A percentile compares a stretch with the other conserved stretches of the same genome.
These are phyloP conservation scores for Chaetomiaceae sp. DNA, from an alignment of 2,329 filamentous ascomycete genomes.

Conservation along the genomic window DNA sequence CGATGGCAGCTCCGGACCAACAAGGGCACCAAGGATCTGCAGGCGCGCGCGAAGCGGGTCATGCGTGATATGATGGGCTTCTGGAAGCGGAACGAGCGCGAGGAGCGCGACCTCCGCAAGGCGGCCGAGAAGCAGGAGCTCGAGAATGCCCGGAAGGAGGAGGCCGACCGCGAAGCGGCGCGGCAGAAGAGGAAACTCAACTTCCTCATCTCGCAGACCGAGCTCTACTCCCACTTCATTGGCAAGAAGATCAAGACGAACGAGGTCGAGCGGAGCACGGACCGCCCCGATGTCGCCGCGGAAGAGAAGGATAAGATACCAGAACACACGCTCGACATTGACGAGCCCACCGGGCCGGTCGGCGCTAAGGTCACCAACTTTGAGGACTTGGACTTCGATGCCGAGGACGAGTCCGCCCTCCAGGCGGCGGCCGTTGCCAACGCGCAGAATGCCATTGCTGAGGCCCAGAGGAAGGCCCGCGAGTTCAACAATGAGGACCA, in stretches of 20 bases:
- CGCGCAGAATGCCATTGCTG: conserved; percentile 89
- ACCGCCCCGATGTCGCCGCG: conserved; percentile 65
- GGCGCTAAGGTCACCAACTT: conserved; percentile 81
- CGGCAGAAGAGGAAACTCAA: conserved; percentile 98
- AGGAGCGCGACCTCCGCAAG: conserved; percentile 90
- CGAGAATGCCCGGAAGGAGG: conserved; percentile 91
- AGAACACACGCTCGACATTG: conserved; percentile 42
- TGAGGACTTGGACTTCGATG: conserved; percentile 91
- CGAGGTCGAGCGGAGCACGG: conserved; percentile 84
- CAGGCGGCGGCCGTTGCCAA: conserved; percentile 86
- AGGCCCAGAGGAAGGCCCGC: conserved; percentile 86
- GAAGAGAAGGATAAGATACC: conserved; percentile 40
- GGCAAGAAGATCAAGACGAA: conserved; percentile 98
- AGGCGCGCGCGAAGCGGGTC: conserved; percentile 91
- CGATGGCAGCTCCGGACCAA: conserved; percentile 97
- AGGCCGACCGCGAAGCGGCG: conserved; percentile 95
- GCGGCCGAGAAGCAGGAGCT: conserved; percentile 92
- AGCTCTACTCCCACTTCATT: conserved; percentile 98
- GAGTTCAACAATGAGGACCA: conserved; percentile 74
- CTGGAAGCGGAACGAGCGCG: conserved; percentile 98
- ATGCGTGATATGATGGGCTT: conserved; percentile 99
- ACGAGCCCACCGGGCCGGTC: conserved; percentile 47
- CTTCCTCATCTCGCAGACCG: conserved; percentile 97
- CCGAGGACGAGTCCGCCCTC: conserved; percentile 79
- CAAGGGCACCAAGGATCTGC: conserved; percentile 96